Evolutionary conservation across 192 early-diverging fungal genomes (phyloP).

Genomic region (Coemansia asiatica): DNA sequence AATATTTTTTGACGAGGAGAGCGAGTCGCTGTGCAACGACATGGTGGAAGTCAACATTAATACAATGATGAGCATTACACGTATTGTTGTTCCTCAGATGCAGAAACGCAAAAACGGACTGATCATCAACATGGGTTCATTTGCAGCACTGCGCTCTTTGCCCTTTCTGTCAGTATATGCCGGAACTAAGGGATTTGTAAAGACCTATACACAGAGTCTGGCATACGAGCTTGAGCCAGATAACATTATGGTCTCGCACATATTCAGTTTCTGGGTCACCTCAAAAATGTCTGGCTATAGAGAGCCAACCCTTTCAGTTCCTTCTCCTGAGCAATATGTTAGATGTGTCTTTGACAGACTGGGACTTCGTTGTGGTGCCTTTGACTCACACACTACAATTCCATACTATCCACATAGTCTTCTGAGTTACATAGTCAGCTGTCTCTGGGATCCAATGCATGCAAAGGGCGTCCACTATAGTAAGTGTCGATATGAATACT

Average conservation of each 20-base stretch:
- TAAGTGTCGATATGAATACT: constrained; percentile 18
- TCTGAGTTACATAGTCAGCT: constrained; percentile 28
- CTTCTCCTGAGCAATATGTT: constrained; percentile 75
- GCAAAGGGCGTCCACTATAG: constrained; percentile 22
- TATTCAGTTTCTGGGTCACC: constrained; percentile 88
- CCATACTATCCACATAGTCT: constrained; percentile 43
- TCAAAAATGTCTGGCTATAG: constrained; percentile 90
- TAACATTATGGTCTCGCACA: constrained; percentile 28
- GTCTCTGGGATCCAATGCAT: constrained; percentile 30
- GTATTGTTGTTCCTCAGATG: constrained; percentile 79
- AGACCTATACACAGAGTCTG: constrained; percentile 37
- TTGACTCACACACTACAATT: constrained; percentile 29
- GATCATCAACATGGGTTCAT: constrained; percentile 89
- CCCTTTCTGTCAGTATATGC: constrained; percentile 86
- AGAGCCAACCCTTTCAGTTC: constrained; percentile 65
- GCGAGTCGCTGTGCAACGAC: constrained; percentile 58
- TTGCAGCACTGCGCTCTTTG: constrained; percentile 76
- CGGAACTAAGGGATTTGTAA: constrained; percentile 84
- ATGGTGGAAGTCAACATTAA: constrained; percentile 85
- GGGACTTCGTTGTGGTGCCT: constrained; percentile 61
- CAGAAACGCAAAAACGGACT: constrained; percentile 67
- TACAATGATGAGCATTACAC: constrained; percentile 75
- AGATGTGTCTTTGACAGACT: constrained; percentile 64
- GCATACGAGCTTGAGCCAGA: constrained; percentile 38
- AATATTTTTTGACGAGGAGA: constrained; percentile 78